These are phyloP conservation scores for Lolium multiflorum DNA, from an alignment of 176 grass and related monocot species.

Conservation along the genomic window DNA sequence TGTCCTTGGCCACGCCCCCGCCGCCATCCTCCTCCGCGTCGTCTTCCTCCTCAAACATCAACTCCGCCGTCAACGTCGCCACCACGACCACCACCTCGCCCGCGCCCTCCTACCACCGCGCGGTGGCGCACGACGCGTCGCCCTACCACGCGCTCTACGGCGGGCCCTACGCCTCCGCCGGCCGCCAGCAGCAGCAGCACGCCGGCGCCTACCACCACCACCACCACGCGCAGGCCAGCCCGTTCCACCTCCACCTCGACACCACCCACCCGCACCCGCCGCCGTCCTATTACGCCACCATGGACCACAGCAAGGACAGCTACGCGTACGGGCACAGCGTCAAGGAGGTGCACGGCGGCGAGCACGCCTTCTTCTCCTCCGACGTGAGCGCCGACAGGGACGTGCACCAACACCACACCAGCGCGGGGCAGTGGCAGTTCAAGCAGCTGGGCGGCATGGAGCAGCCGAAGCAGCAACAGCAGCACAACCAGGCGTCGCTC, in stretches of 20 bases:
- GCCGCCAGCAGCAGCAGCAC: background rate
- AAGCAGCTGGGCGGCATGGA: conserved; percentile 69
- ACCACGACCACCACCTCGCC: conserved; percentile 39
- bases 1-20: conserved; percentile 72
- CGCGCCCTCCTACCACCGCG: conserved; percentile 24
- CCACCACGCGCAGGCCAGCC: conserved; percentile 38
- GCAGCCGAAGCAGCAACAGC: conserved; percentile 34
- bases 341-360: conserved; percentile 57
- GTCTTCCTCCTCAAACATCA: conserved; percentile 36
- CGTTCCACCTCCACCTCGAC: conserved; percentile 59
- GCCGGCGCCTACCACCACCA: background rate
- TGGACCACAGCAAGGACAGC: conserved; percentile 39
- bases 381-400: conserved; percentile 52
- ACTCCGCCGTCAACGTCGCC: conserved; percentile 27
- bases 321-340: conserved; percentile 65
- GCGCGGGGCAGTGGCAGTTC: conserved; percentile 74
- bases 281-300: conserved; percentile 52
- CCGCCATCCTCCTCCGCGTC: conserved; percentile 39
- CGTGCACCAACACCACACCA: conserved; percentile 36
- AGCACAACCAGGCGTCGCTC: conserved; percentile 27
- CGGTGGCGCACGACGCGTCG: conserved; percentile 35
- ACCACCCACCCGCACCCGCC: conserved; percentile 58
- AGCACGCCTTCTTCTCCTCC: conserved; percentile 83
- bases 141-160: conserved; percentile 61
- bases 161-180: conserved; percentile 31